These are phyloP conservation scores for Thraustochytrium sp. DNA, from an alignment of 352 stramenopile genomes.

Conservation along the genomic window DNA sequence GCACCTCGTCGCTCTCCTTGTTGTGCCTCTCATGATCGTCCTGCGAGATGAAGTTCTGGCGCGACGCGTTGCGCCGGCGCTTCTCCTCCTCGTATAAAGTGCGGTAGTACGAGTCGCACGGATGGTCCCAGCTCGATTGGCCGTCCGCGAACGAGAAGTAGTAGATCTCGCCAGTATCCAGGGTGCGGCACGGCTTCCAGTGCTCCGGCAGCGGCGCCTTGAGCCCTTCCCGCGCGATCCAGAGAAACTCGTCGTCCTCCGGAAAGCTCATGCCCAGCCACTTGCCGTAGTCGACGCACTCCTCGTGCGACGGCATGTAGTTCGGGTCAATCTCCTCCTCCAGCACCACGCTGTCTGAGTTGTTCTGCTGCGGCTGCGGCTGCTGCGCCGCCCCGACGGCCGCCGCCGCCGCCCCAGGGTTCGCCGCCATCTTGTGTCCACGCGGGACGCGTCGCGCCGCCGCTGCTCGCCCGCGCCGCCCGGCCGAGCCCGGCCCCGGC, in stretches of 20 bases:
- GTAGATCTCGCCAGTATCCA: slow-evolving; percentile 89
- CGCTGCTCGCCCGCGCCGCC: too few species aligned
- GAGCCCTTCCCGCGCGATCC: slow-evolving; percentile 85
- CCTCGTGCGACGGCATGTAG: slow-evolving; percentile 81
- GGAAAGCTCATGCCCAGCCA: slow-evolving; percentile 91
- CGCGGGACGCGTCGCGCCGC: too few species aligned
- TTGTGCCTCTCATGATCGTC: slow-evolving; percentile 67
- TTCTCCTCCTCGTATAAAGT: slow-evolving; percentile 87
- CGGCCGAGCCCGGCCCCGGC: too few species aligned
- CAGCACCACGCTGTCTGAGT: slow-evolving; percentile 60
- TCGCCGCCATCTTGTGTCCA: too few species aligned
- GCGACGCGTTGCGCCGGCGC: slow-evolving; percentile 58
- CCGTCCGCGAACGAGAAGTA: slow-evolving; percentile 89
- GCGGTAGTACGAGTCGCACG: slow-evolving; percentile 86
- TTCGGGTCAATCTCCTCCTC: slow-evolving; percentile 90
- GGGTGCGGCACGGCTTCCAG: slow-evolving; percentile 92
- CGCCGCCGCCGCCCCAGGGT: too few species aligned
- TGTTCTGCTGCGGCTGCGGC: too few species aligned
- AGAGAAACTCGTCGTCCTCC: slow-evolving; percentile 80
- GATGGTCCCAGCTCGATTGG: slow-evolving; percentile 87
- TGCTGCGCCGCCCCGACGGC: too few species aligned
- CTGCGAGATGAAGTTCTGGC: slow-evolving; percentile 49
- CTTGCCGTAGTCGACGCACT: slow-evolving; percentile 85
- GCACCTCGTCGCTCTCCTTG: slow-evolving; percentile 70
- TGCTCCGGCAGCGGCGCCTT: slow-evolving; percentile 84